Evolutionary conservation across 2,329 filamentous ascomycete genomes (phyloP).

Genomic region (Camillea tinctor): DNA sequence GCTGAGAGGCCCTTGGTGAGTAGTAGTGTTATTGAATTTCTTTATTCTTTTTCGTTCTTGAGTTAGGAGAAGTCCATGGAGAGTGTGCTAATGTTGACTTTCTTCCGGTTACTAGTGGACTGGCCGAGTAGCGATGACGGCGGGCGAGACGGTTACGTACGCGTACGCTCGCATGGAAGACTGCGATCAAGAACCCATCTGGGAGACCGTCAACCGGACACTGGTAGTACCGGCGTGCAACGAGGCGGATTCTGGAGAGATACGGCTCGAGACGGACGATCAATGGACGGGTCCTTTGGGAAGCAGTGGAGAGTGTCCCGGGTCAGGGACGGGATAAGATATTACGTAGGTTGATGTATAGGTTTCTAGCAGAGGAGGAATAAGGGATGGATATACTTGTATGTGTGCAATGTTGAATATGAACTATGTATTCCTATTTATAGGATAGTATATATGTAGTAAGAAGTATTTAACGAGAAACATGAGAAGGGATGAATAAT

Average conservation of each 20-base stretch:
- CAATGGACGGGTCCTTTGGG: slow-evolving; percentile 38
- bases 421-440: no score
- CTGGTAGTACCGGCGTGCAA: slow-evolving; percentile 40
- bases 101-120: slow-evolving; percentile 33
- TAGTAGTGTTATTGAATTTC: no score
- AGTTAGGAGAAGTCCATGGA: no score
- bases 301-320: slow-evolving; percentile 20
- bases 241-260: slow-evolving; percentile 21
- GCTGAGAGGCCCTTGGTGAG: slow-evolving; percentile 35
- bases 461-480: no score
- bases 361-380: no score
- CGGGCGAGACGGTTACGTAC: slow-evolving; percentile 43
- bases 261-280: slow-evolving; percentile 35
- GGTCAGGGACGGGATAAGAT: neutral
- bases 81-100: no score
- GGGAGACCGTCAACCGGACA: slow-evolving; percentile 43
- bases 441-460: no score
- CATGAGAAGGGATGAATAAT: no score
- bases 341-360: no score
- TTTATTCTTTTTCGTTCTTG: no score
- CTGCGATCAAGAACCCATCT: slow-evolving; percentile 41
- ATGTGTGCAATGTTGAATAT: no score
- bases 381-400: no score
- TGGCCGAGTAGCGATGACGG: slow-evolving; percentile 38
- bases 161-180: slow-evolving; percentile 46